Percentiles rank a stretch among this genome's conserved stretches.
phyloP scores from a whole-genome alignment of 768 basidiomycete genomes.

The Lentinus tigrinus region DNA sequence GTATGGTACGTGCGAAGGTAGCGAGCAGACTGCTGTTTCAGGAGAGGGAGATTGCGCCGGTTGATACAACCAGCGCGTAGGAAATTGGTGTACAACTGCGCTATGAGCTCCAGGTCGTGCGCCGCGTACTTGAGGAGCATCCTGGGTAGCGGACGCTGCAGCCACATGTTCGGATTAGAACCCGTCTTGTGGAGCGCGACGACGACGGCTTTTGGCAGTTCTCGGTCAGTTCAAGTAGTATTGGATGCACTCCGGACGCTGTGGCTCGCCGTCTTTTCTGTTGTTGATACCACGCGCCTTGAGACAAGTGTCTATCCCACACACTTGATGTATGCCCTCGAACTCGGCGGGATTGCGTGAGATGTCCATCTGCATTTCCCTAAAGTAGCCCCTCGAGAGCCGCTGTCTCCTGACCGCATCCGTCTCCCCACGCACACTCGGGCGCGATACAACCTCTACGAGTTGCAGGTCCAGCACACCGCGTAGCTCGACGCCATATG shows the following conservation, averaged over 20 bases:
- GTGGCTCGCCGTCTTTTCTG: not conserved
- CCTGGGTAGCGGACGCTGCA: slow-evolving; percentile 35
- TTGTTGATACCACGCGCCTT: too few species aligned
- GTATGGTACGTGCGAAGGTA: slow-evolving; percentile 21
- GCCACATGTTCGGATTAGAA: slow-evolving; percentile 32
- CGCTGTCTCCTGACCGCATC: too few species aligned
- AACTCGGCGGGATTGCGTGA: too few species aligned
- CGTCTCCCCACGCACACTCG: too few species aligned
- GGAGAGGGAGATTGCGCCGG: not conserved
- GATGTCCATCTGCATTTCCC: too few species aligned
- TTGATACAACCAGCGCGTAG: slow-evolving; percentile 15
- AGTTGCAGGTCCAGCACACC: too few species aligned
- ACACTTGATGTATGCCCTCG: too few species aligned
- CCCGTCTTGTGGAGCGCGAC: slow-evolving; percentile 36
- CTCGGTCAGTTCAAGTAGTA: not conserved
- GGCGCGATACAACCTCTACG: too few species aligned
- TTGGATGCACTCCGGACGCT: too few species aligned
- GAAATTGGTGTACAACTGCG: slow-evolving; percentile 36
- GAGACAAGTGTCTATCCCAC: too few species aligned
- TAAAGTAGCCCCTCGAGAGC: too few species aligned
- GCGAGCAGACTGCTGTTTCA: slow-evolving; percentile 14
- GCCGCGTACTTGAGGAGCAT: slow-evolving; percentile 41
- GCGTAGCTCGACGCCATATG: too few species aligned
- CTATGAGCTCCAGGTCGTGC: slow-evolving; percentile 41
- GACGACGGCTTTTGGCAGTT: slow-evolving; percentile 29